Evolutionary conservation across 305 asterid species (phyloP), one percentile per base, ranked within the genome.

Genomic region (Fraxinus floribunda): DNA sequence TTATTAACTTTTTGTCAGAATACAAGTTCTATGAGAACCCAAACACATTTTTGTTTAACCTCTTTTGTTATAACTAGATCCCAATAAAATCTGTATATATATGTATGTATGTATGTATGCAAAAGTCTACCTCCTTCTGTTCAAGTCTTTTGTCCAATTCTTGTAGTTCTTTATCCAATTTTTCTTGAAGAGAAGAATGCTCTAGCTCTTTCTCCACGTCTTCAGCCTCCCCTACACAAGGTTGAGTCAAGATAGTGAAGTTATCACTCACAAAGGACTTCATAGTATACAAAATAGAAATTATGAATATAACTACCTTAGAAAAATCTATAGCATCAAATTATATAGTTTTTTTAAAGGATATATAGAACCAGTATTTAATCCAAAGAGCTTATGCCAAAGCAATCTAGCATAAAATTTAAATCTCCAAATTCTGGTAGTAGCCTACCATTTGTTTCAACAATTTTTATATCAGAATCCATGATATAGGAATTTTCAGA

Each of bases 101-200:
- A 4, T 46, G 10, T 44, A 44, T 44, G 3, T 44, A 32, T 32
- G 34, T 32, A 32, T 32, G 34, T 32, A 32, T 32, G 34, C 34
- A 32, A 32, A 32, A 32, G 24, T 75, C 49, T 91, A 97, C 99
- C 98, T 97, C 98, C 85, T 97, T 97, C 84, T 93, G 91, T 86
- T 91, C 98, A 86, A 97, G 98, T 82, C 82, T 92, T 87, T 92
- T 85, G 90, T 97, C 98, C 88, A 97, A 83, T 85, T 97, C 99
- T 87, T 92, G 91, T 78, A 97, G 93, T 89, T 97, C 99, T 84
- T 62, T 83, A 80, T 97, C 99, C 87, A 97, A 62, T 84, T 86
- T 88, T 87, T 97, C 97, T 88, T 97, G 98, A 82, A 93, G 91
- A 83, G 98, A 93, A 89, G 94, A 89, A 92, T 97, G 97, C 29